phyloP scores from a whole-genome alignment of 2,329 filamentous ascomycete species.

The Seiridium cupressi region DNA sequence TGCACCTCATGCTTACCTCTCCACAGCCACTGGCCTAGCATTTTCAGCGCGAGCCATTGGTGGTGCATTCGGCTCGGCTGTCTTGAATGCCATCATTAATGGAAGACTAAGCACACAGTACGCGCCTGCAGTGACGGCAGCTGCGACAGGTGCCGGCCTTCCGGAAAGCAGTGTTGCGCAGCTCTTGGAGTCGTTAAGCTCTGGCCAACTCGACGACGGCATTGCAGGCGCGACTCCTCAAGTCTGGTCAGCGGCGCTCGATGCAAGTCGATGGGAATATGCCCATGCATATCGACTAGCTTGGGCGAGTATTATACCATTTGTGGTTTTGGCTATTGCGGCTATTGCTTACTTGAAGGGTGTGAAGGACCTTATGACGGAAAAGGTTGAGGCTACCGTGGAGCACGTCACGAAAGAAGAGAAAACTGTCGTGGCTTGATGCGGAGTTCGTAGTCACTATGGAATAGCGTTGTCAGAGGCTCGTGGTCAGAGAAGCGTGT shows the following conservation, averaged over 20 bases:
- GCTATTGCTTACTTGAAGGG: constrained; percentile 42
- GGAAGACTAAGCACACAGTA: constrained; percentile 40
- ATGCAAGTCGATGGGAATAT: constrained; percentile 42
- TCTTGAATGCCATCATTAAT: constrained; percentile 50
- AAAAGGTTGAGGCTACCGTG: constrained; percentile 51
- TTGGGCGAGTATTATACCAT: constrained; percentile 49
- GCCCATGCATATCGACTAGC: constrained; percentile 46
- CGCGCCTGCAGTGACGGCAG: constrained; percentile 34
- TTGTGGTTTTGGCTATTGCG: constrained; percentile 46
- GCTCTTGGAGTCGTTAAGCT: constrained; percentile 36
- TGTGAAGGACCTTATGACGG: constrained; percentile 51
- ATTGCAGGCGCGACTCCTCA: constrained; percentile 34
- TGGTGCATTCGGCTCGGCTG: constrained; percentile 51
- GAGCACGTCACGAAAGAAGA: constrained; percentile 29
- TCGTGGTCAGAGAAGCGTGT: too few relatives aligned
- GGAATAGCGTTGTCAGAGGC: too few relatives aligned
- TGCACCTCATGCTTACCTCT: constrained; percentile 49
- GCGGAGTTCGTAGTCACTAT: too few relatives aligned
- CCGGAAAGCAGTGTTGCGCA: constrained; percentile 32
- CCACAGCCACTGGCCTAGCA: constrained; percentile 50
- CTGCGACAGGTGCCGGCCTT: constrained; percentile 41
- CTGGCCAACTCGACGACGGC: constrained; percentile 24
- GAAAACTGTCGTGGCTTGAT: neutral
- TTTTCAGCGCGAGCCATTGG: constrained; percentile 53
- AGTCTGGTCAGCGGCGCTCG: constrained; percentile 34